Conservation (phyloP, 2,329 filamentous ascomycete species). For the Alternaria brassicicola region DNA sequence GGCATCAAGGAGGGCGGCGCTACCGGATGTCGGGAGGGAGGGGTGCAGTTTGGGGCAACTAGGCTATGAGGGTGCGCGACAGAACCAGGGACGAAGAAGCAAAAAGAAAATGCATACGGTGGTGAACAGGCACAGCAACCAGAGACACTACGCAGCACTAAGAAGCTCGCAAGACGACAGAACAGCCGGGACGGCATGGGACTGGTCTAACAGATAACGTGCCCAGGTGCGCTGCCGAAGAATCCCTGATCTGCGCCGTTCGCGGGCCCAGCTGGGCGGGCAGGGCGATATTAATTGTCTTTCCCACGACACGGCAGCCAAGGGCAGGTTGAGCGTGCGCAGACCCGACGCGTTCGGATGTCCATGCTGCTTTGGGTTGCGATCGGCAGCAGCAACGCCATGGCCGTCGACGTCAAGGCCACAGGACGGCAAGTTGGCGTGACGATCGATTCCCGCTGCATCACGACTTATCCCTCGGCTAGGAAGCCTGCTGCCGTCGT, state of each 20-base stretch:
- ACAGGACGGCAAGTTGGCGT: constrained; percentile 12
- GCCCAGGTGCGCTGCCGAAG: constrained; percentile 6
- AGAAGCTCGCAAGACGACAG: not conserved
- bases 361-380: constrained; percentile 1
- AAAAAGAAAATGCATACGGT: not conserved
- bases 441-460: constrained; percentile 14
- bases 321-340: constrained; percentile 9
- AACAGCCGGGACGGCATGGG: constrained; percentile 5
- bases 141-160: not conserved
- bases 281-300: constrained; percentile 8
- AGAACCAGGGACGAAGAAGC: constrained; percentile 12
- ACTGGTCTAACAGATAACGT: constrained; percentile 15
- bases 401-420: not conserved
- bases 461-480: not conserved
- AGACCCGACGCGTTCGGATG: not conserved
- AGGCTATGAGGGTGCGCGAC: not conserved
- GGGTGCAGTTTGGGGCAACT: constrained; percentile 8
- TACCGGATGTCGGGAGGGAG: constrained; percentile 17
- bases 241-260: constrained; percentile 19
- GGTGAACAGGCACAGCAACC: not conserved
- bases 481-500: constrained; percentile 1
- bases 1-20: constrained; percentile 10
- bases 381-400: constrained; percentile 8
- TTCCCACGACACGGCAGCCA: constrained; percentile 11
- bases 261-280: constrained; percentile 4